Percentiles rank a stretch among this genome's conserved stretches.
These are phyloP conservation scores for Heliamphora pulchella DNA, from an alignment of 179 eudicot genomes.

Conservation along the genomic window DNA sequence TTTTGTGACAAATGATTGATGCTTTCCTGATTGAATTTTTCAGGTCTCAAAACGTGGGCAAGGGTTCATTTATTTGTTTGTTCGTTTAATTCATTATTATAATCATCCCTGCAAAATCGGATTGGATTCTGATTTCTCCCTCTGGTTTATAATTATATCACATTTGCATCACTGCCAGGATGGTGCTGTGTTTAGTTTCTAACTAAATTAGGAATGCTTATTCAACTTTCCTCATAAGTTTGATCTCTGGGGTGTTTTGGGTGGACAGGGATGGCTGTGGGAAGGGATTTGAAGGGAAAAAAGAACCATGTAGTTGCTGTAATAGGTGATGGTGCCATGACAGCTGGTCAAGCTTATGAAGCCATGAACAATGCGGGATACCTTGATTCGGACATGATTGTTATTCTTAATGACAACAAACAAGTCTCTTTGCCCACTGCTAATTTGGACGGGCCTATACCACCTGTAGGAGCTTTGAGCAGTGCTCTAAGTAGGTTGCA, in stretches of 20 bases:
- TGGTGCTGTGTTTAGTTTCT: background rate
- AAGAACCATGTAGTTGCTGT: constrained; percentile 29
- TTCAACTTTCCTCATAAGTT: background rate
- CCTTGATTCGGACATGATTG: constrained; percentile 30
- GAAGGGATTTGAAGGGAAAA: constrained; percentile 29
- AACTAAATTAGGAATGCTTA: background rate
- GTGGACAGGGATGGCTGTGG: constrained; percentile 37
- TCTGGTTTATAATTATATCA: background rate
- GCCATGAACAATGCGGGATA: constrained; percentile 43
- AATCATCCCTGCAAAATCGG: too few species aligned
- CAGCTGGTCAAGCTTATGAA: constrained; percentile 41
- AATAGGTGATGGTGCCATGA: constrained; percentile 44
- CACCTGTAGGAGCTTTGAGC: constrained; percentile 41
- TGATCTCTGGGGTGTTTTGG: background rate
- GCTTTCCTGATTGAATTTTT: too few species aligned
- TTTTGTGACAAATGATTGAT: too few species aligned
- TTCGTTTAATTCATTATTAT: too few species aligned
- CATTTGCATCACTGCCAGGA: background rate
- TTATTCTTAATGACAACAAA: constrained; percentile 31
- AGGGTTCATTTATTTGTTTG: too few species aligned
- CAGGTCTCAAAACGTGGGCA: too few species aligned
- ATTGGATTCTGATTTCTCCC: background rate
- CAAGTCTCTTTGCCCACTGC: constrained; percentile 42
- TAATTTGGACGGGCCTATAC: constrained; percentile 32
- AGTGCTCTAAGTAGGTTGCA: constrained; percentile 27